A percentile compares a stretch with the other conserved stretches of the same genome.
Evolutionary conservation across 805 yeast genomes (phyloP).

Genomic region (Wickerhamiella galacta): DNA sequence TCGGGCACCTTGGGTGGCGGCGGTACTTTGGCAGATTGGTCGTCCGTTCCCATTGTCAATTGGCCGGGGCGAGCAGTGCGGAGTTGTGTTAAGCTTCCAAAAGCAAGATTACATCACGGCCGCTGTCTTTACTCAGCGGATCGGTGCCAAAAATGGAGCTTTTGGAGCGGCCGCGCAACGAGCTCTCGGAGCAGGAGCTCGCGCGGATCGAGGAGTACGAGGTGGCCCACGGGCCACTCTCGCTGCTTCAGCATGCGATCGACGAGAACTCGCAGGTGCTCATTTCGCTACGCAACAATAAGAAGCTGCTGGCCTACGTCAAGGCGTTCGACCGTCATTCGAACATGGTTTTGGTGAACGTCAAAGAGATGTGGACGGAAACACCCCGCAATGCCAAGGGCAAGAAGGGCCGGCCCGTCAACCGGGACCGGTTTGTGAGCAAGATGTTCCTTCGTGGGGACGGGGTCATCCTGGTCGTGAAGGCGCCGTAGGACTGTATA

Average conservation of each 20-base stretch:
- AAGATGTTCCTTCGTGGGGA: conserved; percentile 92
- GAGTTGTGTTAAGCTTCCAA: too few species aligned
- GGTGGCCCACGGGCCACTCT: conserved; percentile 78
- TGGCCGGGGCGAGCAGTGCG: too few species aligned
- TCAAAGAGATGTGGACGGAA: conserved; percentile 71
- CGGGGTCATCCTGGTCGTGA: conserved; percentile 74
- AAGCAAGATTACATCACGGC: too few species aligned
- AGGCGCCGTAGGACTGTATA: too few species aligned
- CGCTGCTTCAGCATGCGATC: conserved; percentile 71
- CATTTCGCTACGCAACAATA: conserved; percentile 83
- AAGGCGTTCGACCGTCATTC: conserved; percentile 94
- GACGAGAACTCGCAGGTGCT: conserved; percentile 59
- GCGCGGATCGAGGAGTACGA: conserved; percentile 78
- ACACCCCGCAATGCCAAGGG: conserved; percentile 46
- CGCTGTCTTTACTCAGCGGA: too few species aligned
- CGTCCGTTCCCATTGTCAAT: too few species aligned
- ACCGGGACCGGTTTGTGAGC: conserved; percentile 64
- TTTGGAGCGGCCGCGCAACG: conserved; percentile 58
- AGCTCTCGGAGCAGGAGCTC: conserved; percentile 63
- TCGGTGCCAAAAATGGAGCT: conserved; percentile 38
- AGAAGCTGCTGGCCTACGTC: conserved; percentile 75
- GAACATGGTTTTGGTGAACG: conserved; percentile 82
- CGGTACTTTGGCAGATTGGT: too few species aligned
- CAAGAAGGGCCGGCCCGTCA: conserved; percentile 46
- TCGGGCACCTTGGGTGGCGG: conserved; percentile 15